Conservation (phyloP, 2,329 filamentous ascomycete genomes). For the Dothidotthia symphoricarpi region DNA sequence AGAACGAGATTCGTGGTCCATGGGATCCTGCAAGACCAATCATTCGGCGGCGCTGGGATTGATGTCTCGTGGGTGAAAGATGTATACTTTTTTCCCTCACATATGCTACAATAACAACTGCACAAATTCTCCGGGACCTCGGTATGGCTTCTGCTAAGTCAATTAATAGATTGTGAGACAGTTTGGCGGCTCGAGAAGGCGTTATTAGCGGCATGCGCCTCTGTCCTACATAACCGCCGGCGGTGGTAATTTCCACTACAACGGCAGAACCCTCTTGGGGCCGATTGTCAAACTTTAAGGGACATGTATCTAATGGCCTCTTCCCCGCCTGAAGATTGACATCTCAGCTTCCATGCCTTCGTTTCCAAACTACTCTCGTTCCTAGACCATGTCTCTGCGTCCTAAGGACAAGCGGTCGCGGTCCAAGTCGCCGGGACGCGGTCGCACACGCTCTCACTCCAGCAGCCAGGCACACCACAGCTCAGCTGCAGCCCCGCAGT, state of each 20-base stretch:
- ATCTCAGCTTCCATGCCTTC: not conserved
- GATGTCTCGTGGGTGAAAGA: slow-evolving; percentile 9
- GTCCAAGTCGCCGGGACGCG: slow-evolving; percentile 44
- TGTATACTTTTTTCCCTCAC: not conserved
- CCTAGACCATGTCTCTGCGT: slow-evolving; percentile 41
- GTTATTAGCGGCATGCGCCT: not conserved
- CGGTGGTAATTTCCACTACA: not conserved
- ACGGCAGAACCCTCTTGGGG: too few species aligned
- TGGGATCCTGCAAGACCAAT: slow-evolving; percentile 95
- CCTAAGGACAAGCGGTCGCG: slow-evolving; percentile 45
- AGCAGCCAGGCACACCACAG: slow-evolving; percentile 41
- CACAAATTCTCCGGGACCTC: not conserved
- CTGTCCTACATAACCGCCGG: not conserved
- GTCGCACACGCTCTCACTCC: slow-evolving; percentile 41
- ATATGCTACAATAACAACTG: slow-evolving; percentile 1
- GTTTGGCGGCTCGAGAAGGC: too few species aligned
- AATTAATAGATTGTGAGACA: too few species aligned
- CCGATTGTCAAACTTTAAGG: too few species aligned
- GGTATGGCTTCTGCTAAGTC: too few species aligned
- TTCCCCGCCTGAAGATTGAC: not conserved
- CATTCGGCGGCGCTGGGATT: slow-evolving; percentile 66
- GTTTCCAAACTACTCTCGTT: not conserved
- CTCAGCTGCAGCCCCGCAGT: slow-evolving; percentile 37
- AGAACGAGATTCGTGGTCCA: slow-evolving; percentile 96
- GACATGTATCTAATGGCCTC: too few species aligned